Conservation (phyloP, 306 rosid genomes). For the Senna tora region DNA sequence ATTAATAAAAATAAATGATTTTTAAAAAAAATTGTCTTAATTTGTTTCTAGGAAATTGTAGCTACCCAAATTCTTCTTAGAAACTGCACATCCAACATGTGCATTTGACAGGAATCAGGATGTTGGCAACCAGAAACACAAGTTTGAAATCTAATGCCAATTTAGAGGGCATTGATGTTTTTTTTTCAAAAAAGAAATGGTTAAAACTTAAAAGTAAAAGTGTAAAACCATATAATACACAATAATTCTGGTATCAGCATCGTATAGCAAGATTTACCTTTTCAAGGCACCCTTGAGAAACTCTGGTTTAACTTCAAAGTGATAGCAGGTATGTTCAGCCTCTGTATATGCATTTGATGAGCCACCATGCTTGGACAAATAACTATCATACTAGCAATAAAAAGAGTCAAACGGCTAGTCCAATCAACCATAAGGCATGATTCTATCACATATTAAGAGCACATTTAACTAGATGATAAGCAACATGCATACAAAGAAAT, state of each 20-base stretch:
- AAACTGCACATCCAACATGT: neutral
- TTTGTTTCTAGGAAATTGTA: constrained; percentile 19
- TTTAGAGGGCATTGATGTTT: constrained; percentile 17
- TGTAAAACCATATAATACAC: constrained; percentile 32
- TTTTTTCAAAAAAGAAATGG: too few species aligned
- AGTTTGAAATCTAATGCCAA: constrained; percentile 24
- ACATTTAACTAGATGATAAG: constrained; percentile 28
- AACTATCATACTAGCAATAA: constrained; percentile 87
- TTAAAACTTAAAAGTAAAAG: too few species aligned
- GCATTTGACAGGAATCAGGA: constrained; percentile 28
- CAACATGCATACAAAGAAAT: constrained; percentile 23
- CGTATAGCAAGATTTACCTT: constrained; percentile 60
- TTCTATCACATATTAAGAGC: constrained; percentile 26
- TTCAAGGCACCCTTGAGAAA: constrained; percentile 84
- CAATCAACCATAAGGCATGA: constrained; percentile 29
- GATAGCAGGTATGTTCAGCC: constrained; percentile 93
- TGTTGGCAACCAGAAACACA: constrained; percentile 8
- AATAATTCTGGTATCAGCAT: constrained; percentile 16
- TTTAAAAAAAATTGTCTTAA: neutral
- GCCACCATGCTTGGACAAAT: constrained; percentile 98
- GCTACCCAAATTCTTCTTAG: constrained; percentile 11
- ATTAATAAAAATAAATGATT: constrained; percentile 6
- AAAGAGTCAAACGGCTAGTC: constrained; percentile 50
- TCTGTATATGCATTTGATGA: constrained; percentile 95
- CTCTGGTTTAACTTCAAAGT: constrained; percentile 92